These are phyloP conservation scores for Mollisia scopiformis DNA, from an alignment of 2,329 filamentous ascomycete species.

Conservation along the genomic window DNA sequence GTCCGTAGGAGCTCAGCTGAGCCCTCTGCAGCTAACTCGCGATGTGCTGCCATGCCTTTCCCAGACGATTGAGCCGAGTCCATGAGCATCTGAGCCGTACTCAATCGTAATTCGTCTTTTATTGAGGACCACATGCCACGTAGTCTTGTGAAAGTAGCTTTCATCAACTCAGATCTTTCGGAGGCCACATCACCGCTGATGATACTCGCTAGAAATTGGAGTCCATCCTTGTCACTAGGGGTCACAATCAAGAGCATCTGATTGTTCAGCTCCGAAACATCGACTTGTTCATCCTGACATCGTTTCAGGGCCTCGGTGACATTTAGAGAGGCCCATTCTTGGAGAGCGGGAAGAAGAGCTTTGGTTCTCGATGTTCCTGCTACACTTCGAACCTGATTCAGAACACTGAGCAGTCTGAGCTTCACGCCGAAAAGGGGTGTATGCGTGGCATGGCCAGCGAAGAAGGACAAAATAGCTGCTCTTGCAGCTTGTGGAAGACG, in stretches of 20 bases:
- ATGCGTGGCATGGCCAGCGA: constrained; percentile 71
- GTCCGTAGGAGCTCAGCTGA: constrained; percentile 74
- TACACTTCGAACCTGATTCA: constrained; percentile 75
- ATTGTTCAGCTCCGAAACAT: constrained; percentile 51
- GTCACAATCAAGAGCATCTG: constrained; percentile 55
- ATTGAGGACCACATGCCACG: constrained; percentile 73
- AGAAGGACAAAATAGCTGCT: constrained; percentile 67
- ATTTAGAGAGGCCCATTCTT: constrained; percentile 65
- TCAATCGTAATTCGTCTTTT: constrained; percentile 63
- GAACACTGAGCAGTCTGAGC: constrained; percentile 67
- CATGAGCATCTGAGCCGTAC: constrained; percentile 65
- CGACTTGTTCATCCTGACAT: constrained; percentile 52
- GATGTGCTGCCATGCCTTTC: constrained; percentile 33
- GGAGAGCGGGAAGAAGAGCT: constrained; percentile 74
- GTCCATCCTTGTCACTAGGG: constrained; percentile 59
- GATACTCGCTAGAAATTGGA: constrained; percentile 55
- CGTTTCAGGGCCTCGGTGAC: constrained; percentile 52
- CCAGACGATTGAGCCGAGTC: constrained; percentile 54
- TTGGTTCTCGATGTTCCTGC: constrained; percentile 71
- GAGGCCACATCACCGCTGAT: constrained; percentile 47
- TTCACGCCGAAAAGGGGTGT: constrained; percentile 74
- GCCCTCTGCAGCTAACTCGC: constrained; percentile 53
- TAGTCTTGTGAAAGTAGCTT: constrained; percentile 70
- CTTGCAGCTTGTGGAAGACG: constrained; percentile 61
- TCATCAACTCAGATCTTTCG: constrained; percentile 55